These are phyloP conservation scores for Pyrenula aspistea DNA, from an alignment of 495 filamentous ascomycete species.

Conservation along the genomic window DNA sequence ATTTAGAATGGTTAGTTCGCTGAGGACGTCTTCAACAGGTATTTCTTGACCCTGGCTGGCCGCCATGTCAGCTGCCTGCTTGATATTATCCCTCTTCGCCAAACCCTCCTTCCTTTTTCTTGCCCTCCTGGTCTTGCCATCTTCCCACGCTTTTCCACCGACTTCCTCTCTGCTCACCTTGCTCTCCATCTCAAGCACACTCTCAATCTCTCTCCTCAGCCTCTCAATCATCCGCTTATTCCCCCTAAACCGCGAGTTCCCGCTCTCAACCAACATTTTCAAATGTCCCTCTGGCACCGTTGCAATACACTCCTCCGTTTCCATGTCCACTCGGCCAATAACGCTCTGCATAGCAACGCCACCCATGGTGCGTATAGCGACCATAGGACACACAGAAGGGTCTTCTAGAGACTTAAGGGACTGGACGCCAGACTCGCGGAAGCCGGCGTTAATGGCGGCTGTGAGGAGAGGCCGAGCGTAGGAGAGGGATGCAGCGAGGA, in stretches of 20 bases:
- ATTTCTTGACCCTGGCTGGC: constrained; percentile 1
- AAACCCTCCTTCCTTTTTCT: constrained; percentile 53
- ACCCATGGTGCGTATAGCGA: constrained; percentile 62
- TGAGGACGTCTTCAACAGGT: neutral
- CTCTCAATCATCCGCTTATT: constrained; percentile 60
- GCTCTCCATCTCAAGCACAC: neutral
- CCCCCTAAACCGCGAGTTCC: constrained; percentile 64
- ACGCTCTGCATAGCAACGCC: constrained; percentile 70
- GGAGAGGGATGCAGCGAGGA: constrained; percentile 58
- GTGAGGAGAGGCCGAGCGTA: constrained; percentile 61
- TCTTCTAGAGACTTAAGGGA: constrained; percentile 26
- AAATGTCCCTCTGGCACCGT: constrained; percentile 47
- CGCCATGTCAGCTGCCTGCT: constrained; percentile 1
- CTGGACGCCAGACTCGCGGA: constrained; percentile 74
- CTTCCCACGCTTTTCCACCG: constrained; percentile 39
- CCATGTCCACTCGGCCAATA: constrained; percentile 48
- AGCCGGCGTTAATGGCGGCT: constrained; percentile 68
- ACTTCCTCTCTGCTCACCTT: neutral
- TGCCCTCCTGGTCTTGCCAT: constrained; percentile 40
- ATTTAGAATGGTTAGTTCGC: neutral
- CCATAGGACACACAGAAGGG: constrained; percentile 48
- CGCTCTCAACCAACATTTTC: constrained; percentile 47
- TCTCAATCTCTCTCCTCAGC: constrained; percentile 31
- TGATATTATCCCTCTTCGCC: constrained; percentile 21
- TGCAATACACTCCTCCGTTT: constrained; percentile 15